Base-by-base conservation (phyloP, 2,329 filamentous ascomycete genomes). In the Sarocladiaceae sp. region DNA sequence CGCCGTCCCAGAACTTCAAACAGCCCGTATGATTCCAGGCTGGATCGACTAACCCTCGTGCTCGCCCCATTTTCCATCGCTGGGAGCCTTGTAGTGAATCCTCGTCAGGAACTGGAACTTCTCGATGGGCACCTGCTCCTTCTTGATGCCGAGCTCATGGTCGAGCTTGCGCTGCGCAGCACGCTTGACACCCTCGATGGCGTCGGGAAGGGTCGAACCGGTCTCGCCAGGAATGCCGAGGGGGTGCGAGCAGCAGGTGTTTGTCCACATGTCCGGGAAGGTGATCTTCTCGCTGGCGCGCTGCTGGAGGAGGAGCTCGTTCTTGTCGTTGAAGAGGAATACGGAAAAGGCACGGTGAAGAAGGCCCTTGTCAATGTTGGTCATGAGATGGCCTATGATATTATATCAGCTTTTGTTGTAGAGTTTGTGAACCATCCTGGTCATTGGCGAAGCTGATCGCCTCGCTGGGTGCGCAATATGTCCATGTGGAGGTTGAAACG, bases 201-300 rank as follows among this genome's bases (percentile, higher is more conserved):
- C 85, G 52, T 88, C 85, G 41, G 83, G 76, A 33, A 98, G 74
- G 53, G 84, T 85, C 24, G 82, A 78, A 50, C 93, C 93, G 20
- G 88, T 95, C 78, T 98, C 93, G 52, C 85, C 84, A 7, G 93
- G 86, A 53, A 96, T 85, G 45, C 88, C 87, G 49, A 98, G 77
- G 4, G 93, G 93, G 67, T 98, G 93, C 31, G 93, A 98, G 74
- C 93, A 98, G 77, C 93, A 98, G 24, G 93, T 98, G 70, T 98
- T 98, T 51, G 93, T 98, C 93, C 93, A 98, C 84, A 96, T 90
- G 63, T 95, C 88, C 40, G 93, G 91, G 70, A 98, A 98, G 6
- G 93, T 98, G 61, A 98, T 98, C 74, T 98, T 98, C 72, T 97
- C 91, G 32, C 82, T 73, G 21, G 93, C 93, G 54, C 93, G 86